Evolutionary conservation across 192 early-diverging fungal genomes (phyloP), one percentile per base, ranked within the genome.

Genomic region (Linnemannia exigua): DNA sequence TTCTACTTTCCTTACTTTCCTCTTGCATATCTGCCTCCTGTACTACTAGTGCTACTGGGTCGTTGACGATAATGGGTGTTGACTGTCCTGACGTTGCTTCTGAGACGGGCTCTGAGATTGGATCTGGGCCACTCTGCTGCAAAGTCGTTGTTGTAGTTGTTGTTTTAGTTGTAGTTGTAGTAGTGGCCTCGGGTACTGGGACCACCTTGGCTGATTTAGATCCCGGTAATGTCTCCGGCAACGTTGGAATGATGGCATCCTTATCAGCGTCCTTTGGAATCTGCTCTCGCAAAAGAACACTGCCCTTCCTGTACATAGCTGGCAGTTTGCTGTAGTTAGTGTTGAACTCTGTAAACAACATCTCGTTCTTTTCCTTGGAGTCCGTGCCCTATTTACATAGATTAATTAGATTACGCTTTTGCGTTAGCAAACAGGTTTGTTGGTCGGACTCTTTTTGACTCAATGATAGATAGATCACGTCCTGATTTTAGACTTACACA

Each of bases 271-370:
- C 74, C 78, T 86, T 86, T 17, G 74, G 84, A 16, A 92, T 87
- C 74, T 89, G 87, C 72, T 93, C 88, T 46, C 95, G 92, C 69
- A 95, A 85, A 25, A 99, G 83, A 0, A 96, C 93, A 41, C 94
- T 94, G 17, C 98, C 98, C 88, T 98, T 99, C 75, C 95, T 91
- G 84, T 92, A 98, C n/a, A 98, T 94, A 16, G 93, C 92, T 5
- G 92, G 92, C 48, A 96, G 81, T 38, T 93, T 91, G 88, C 94
- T 96, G 88, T 99, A 99, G 88, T 99, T 99, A 79, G 96, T 95
- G 71, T 92, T 91, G 84, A 93, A 98, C 47, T 94, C 81, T 36
- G 91, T 91, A 79, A 97, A 98, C 9, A 99, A 86, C 36, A 99
- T 90, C 84, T 99, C 98, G 87, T 99, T 95, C 82, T 99, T 99